Base-by-base conservation (phyloP, 768 basidiomycete species). In the Cystobasidium onofrii region DNA sequence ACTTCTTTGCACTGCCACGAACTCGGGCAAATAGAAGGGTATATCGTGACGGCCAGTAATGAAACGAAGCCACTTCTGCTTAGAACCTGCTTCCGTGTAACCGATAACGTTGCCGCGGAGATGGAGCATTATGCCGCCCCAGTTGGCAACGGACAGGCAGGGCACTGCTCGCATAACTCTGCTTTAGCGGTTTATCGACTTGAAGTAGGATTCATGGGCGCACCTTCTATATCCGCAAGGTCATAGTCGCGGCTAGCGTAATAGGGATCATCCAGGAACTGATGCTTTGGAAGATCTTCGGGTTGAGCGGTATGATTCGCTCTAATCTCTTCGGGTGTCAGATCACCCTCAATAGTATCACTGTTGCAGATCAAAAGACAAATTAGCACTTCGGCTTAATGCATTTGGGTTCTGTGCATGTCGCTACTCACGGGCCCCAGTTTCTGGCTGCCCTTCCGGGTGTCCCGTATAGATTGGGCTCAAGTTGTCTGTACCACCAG, bases 51-150 rank as follows among this genome's bases (percentile, higher is more conserved):
- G n/a, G 9, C 79, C 79, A 17, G 73, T 65, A 44, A 78, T 77
- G 71, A 80, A 79, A 63, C 74, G 78, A 1, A 80, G 77, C 78
- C 78, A 80, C 70, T 80, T 80, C 71, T 80, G 76, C 64, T 69
- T 70, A 0, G 77, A 69, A 1, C 77, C 78, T 1, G 77, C 78
- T 57, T 78, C 76, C 18, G 76, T 39, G 61, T 79, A 80, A 9
- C 77, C 79, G 29, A 77, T 66, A 15, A 80, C 78, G 64, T 79
- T 79, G 1, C 79, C 78, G 41, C 78, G 69, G 1, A 80, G 70
- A 57, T 80, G 79, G 0, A 79, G 75, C 13, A 75, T 46, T 60
- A 76, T 79, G 9, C 77, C 78, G 27, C 79, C 79, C 17, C 76
- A 69, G 69, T 80, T 80, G 50, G 79, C 79, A 25, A 79, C 79